A percentile compares a stretch with the other conserved stretches of the same genome.
Evolutionary conservation across 2,329 filamentous ascomycete species (phyloP).

Genomic region (Ceratocystis cacaofunesta): DNA sequence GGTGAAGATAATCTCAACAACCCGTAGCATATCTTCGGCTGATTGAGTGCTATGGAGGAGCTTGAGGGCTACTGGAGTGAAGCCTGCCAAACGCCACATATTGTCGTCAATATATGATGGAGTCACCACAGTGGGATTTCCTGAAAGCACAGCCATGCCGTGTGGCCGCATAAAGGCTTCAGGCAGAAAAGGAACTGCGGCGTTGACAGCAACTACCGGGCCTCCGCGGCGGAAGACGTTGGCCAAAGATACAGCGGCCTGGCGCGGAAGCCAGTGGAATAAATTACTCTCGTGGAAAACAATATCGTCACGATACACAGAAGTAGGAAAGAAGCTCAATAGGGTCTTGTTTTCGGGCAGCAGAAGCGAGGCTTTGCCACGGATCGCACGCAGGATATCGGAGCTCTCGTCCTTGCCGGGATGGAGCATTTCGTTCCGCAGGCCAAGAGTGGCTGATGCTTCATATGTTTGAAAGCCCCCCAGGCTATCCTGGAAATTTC

Average conservation of each 20-base stretch:
- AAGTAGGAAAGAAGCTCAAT: constrained; percentile 67
- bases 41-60: constrained; percentile 64
- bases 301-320: constrained; percentile 69
- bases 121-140: constrained; percentile 64
- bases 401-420: constrained; percentile 81
- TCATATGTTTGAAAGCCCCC: constrained; percentile 94
- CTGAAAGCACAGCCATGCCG: constrained; percentile 69
- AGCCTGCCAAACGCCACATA: constrained; percentile 84
- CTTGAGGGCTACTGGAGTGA: constrained; percentile 70
- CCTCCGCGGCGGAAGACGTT: constrained; percentile 58
- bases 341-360: constrained; percentile 69
- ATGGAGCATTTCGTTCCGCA: constrained; percentile 82
- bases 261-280: constrained; percentile 59
- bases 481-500: constrained; percentile 92
- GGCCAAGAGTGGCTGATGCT: constrained; percentile 76
- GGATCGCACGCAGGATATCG: constrained; percentile 78
- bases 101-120: constrained; percentile 83
- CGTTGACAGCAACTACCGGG: constrained; percentile 73
- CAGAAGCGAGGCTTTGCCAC: constrained; percentile 67
- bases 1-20: constrained; percentile 71
- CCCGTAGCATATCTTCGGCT: constrained; percentile 54
- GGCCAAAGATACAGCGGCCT: constrained; percentile 51
- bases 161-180: constrained; percentile 71
- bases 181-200: constrained; percentile 71
- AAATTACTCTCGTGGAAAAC: constrained; percentile 63